Base-by-base conservation (phyloP, 148 eudicot species). In the Rhododendron mucronatum region DNA sequence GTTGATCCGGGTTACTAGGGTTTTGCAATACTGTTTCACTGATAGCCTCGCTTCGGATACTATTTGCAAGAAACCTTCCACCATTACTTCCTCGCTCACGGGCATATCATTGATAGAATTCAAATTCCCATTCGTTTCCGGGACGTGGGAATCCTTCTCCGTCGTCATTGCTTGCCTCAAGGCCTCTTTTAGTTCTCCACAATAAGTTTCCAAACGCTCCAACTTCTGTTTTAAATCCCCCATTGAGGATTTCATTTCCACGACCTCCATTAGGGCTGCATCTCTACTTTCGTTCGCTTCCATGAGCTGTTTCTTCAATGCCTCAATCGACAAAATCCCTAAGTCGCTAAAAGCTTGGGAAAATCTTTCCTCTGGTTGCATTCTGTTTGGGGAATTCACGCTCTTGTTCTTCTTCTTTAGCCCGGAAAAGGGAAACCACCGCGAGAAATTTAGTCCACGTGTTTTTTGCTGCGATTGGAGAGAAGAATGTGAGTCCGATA, bases 11-110 rank as follows among this genome's bases (percentile, higher is more conserved):
- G 81, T 87, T 0, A 90, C 75, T 41, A 97, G 91, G n/a, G 89
- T 91, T 86, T 91, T 97, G 90, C 98, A 95, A 89, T 94, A 94
- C 11, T 97, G 96, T 86, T 90, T 97, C 7, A 97, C 95, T 3
- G 98, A 93, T 78, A 91, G 50, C 86, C 99, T 93, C 71, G 98
- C 91, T 85, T 97, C 99, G 7, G 98, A 91, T 76, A 95, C 98
- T 55, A 95, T 89, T 83, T 97, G 99, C 91, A 97, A 78, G 89
- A 97, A 95, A 28, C 99, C 99, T 89, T 97, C 99, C 13, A 92
- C 88, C 98, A 94, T 95, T 9, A 89, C 98, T 89, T 94, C 95
- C 50, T 93, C 92, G 48, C 93, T 91, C 12, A 93, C 98, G 0
- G 94, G 95, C 93, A 96, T 90, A 69, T 69, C 28, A 78, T 80